Evolutionary conservation across 495 filamentous ascomycete genomes (phyloP).

Genomic region (Penicillium alfredii): DNA sequence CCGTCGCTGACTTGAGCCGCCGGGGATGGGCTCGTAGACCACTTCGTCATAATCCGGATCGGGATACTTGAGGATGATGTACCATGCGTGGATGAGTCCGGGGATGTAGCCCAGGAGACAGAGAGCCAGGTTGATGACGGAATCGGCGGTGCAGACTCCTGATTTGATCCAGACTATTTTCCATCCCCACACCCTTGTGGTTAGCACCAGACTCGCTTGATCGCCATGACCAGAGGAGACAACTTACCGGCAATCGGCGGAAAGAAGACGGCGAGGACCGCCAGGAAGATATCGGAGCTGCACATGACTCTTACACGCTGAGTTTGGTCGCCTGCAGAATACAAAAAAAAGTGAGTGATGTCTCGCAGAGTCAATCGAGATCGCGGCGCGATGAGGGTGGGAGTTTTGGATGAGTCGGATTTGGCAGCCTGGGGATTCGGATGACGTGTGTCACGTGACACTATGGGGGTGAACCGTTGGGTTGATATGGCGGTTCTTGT

Average conservation of each 20-base stretch:
- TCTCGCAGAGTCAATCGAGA: too few relatives aligned
- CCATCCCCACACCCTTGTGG: too few relatives aligned
- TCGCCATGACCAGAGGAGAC: too few relatives aligned
- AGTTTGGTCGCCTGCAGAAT: too few relatives aligned
- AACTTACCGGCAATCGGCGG: slow-evolving; percentile 82
- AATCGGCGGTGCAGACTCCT: slow-evolving; percentile 90
- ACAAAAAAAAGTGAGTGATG: too few relatives aligned
- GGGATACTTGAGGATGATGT: slow-evolving; percentile 90
- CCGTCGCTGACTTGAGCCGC: slow-evolving; percentile 42
- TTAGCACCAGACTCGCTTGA: too few relatives aligned
- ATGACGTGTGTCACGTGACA: slow-evolving; percentile 23
- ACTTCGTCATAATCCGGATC: slow-evolving; percentile 54
- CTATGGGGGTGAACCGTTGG: too few relatives aligned
- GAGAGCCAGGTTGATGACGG: slow-evolving; percentile 90
- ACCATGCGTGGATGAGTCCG: slow-evolving; percentile 92
- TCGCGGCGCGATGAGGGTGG: too few relatives aligned
- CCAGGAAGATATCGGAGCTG: slow-evolving; percentile 86
- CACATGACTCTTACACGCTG: slow-evolving; percentile 52
- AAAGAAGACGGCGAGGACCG: slow-evolving; percentile 83
- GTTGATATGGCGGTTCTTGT: too few relatives aligned
- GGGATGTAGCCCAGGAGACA: slow-evolving; percentile 85
- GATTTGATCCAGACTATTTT: slow-evolving; percentile 88
- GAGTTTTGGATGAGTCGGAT: slow-evolving; percentile 1
- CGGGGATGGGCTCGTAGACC: slow-evolving; percentile 55
- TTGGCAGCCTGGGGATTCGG: slow-evolving; percentile 15